Conservation (phyloP, 2,329 filamentous ascomycete species). For the Sclerotinia nivalis region DNA sequence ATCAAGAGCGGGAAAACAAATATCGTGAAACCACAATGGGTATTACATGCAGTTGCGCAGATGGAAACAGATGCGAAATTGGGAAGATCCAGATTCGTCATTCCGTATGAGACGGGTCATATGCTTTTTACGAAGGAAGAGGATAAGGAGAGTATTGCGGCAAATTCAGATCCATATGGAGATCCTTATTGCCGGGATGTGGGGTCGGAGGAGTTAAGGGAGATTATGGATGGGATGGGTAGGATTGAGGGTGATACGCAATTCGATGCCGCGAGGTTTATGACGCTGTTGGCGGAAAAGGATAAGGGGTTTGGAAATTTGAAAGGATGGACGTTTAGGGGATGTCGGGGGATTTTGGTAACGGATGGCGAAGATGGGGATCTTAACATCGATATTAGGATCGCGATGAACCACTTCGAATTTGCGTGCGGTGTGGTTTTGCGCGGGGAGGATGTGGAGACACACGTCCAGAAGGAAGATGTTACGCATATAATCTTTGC, state of each 20-base stretch:
- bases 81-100: constrained; percentile 56
- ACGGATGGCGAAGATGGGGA: constrained; percentile 31
- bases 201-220: constrained; percentile 60
- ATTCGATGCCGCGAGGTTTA: constrained; percentile 45
- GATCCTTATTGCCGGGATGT: constrained; percentile 82
- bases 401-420: constrained; percentile 57
- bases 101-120: constrained; percentile 63
- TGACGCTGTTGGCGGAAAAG: constrained; percentile 56
- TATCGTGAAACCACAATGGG: constrained; percentile 78
- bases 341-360: constrained; percentile 42
- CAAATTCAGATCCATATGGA: constrained; percentile 72
- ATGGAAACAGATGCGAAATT: constrained; percentile 50
- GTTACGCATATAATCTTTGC: constrained; percentile 74
- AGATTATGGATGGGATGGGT: constrained; percentile 51
- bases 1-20: constrained; percentile 70
- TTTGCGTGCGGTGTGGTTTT: constrained; percentile 68
- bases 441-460: constrained; percentile 24
- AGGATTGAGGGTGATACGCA: constrained; percentile 44
- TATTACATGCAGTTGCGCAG: constrained; percentile 65
- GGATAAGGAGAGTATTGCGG: constrained; percentile 54
- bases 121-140: constrained; percentile 68
- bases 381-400: constrained; percentile 42
- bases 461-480: constrained; percentile 50
- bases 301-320: constrained; percentile 53
- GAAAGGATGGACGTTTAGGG: constrained; percentile 55